Base-by-base conservation (phyloP, 2,329 filamentous ascomycete genomes). In the Ilyonectria sp. region DNA sequence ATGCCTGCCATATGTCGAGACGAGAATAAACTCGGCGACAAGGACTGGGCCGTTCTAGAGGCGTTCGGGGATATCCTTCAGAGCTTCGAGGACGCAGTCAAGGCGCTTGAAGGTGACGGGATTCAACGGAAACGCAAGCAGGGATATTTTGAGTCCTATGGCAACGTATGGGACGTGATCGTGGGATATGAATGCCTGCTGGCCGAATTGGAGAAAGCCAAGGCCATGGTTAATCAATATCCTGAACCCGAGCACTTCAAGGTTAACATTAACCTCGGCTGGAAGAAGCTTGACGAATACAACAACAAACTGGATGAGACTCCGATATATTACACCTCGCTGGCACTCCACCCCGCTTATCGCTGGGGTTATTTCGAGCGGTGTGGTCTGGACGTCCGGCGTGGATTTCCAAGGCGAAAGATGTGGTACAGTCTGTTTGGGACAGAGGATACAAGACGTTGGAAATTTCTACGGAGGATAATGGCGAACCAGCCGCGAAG, bases 21-120 rank as follows among this genome's bases (percentile, higher is more conserved):
- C 26, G 62, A 63, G 26, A 69, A 65, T 35, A 21, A 67, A 35
- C 50, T 69, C 1, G 50, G 44, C 8, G 46, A 19, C 21, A 63
- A 69, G 7, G 69, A 67, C 53, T 71, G 61, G 63, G 53, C n/a
- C 6, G 60, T 58, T 2, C 53, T 69, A 13, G 49, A 69, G 21
- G 54, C 60, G 15, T 23, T 71, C 13, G 56, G 29, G 8, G 50
- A 50, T 31, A 13, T 69, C 33, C 52, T 71, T 5, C 23, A 46
- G 7, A 60, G 31, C 47, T 68, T 61, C 26, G 64, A 71, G 35
- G 55, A 62, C 49, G 54, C 58, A 5, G 58, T 69, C 23, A 67
- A 63, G 55, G 67, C 54, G 15, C 60, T 71, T 19, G 67, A 71
- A 54, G 69, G 67, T 13, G 63, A 69, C 56, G 64, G 23, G 65